These are phyloP conservation scores for Penicillium occitanis DNA, from an alignment of 2,329 filamentous ascomycete genomes.

Conservation along the genomic window DNA sequence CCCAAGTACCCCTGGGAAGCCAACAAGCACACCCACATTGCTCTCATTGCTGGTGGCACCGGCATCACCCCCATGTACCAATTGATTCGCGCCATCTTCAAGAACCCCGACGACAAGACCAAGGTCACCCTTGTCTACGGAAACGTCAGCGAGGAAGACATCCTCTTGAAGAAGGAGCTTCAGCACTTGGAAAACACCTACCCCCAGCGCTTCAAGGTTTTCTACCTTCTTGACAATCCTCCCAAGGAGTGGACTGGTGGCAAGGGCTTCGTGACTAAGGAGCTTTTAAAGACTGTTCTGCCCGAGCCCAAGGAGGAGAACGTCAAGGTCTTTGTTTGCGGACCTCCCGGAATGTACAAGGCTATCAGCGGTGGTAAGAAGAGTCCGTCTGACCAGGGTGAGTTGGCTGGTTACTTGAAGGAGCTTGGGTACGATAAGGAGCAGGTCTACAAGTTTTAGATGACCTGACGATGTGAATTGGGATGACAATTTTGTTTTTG, in stretches of 20 bases:
- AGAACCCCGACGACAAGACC: slow-evolving; percentile 93
- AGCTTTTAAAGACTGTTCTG: slow-evolving; percentile 89
- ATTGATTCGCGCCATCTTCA: slow-evolving; percentile 86
- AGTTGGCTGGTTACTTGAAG: slow-evolving; percentile 76
- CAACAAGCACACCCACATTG: slow-evolving; percentile 86
- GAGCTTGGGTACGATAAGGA: slow-evolving; percentile 82
- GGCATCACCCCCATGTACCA: slow-evolving; percentile 99
- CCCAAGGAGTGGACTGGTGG: slow-evolving; percentile 73
- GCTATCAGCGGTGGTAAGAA: slow-evolving; percentile 86
- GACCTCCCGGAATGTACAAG: slow-evolving; percentile 90
- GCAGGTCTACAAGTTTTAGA: slow-evolving; percentile 93
- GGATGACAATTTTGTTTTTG: neutral
- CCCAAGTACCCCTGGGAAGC: slow-evolving; percentile 86
- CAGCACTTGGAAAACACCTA: slow-evolving; percentile 89
- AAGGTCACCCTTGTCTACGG: slow-evolving; percentile 95
- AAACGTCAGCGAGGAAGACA: slow-evolving; percentile 86
- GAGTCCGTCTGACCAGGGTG: slow-evolving; percentile 90
- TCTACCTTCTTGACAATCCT: slow-evolving; percentile 87
- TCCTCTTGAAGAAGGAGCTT: slow-evolving; percentile 83
- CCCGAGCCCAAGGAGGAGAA: slow-evolving; percentile 89
- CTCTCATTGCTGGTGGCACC: slow-evolving; percentile 79
- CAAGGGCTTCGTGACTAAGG: slow-evolving; percentile 83
- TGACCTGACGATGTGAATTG: neutral
- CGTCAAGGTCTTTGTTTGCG: slow-evolving; percentile 96
- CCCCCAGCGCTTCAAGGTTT: slow-evolving; percentile 90